Evolutionary conservation across 2,329 filamentous ascomycete genomes (phyloP).

Genomic region (Geoglossum cookeanum): DNA sequence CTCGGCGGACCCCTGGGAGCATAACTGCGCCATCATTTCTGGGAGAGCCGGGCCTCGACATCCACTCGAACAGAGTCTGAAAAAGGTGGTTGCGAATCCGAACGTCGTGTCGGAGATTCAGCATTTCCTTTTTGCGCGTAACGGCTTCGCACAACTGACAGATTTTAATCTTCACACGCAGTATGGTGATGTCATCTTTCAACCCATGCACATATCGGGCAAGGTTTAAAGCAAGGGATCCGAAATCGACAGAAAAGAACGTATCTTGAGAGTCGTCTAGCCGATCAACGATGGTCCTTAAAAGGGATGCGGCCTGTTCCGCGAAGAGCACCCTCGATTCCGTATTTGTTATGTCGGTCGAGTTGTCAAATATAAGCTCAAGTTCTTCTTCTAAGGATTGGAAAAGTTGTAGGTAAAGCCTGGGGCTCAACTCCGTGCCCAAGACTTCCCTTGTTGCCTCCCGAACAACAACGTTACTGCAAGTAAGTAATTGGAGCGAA

Average conservation of each 20-base stretch:
- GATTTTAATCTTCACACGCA: conserved; percentile 49
- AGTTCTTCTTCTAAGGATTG: conserved; percentile 46
- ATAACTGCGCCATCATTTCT: background rate
- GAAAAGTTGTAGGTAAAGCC: conserved; percentile 43
- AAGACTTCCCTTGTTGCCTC: conserved; percentile 49
- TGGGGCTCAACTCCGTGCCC: conserved; percentile 42
- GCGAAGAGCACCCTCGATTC: conserved; percentile 37
- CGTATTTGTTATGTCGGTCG: conserved; percentile 7
- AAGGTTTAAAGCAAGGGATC: conserved; percentile 43
- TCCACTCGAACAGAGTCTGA: conserved; percentile 50
- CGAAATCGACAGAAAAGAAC: conserved; percentile 43
- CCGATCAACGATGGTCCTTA: conserved; percentile 44
- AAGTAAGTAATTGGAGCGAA: conserved; percentile 46
- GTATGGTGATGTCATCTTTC: conserved; percentile 33
- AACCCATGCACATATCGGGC: conserved; percentile 45
- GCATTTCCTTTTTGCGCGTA: conserved; percentile 45
- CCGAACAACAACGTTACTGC: conserved; percentile 41
- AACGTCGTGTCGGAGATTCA: conserved; percentile 50
- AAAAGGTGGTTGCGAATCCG: conserved; percentile 49
- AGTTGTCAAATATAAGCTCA: conserved; percentile 37
- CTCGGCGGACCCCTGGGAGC: conserved; percentile 23
- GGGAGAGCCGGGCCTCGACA: conserved; percentile 38
- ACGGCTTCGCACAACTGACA: conserved; percentile 48
- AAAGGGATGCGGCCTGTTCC: conserved; percentile 44
- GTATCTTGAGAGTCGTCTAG: conserved; percentile 43